Conservation (phyloP, 2,329 filamentous ascomycete genomes). For the Cytospora chrysosperma region DNA sequence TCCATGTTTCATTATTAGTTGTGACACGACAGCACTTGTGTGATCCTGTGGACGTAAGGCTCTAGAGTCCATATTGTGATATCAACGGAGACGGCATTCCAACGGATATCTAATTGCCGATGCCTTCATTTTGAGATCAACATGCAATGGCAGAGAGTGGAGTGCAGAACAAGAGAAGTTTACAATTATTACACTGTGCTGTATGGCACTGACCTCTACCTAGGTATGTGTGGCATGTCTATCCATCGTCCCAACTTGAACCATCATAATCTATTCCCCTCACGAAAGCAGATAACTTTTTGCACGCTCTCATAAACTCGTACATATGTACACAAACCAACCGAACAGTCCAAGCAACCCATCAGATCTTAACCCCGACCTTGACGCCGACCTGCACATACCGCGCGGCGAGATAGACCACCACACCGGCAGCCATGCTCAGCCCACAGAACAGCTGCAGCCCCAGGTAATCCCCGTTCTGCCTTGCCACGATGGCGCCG, state of each 20-base stretch:
- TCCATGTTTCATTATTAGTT: background rate
- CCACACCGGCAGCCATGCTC: slow-evolving; percentile 34
- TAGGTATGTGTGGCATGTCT: too few species aligned
- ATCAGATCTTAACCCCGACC: slow-evolving; percentile 26
- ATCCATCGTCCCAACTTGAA: too few species aligned
- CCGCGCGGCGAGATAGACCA: slow-evolving; percentile 30
- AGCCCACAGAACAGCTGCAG: slow-evolving; percentile 58
- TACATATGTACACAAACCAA: too few species aligned
- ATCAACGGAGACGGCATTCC: background rate
- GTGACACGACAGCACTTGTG: background rate
- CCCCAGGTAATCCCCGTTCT: slow-evolving; percentile 47
- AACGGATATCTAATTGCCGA: background rate
- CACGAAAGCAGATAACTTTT: too few species aligned
- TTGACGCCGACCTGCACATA: slow-evolving; percentile 31
- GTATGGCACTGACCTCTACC: too few species aligned
- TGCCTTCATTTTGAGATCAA: too few species aligned
- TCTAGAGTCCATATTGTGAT: background rate
- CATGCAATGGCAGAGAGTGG: too few species aligned
- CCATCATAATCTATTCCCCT: too few species aligned
- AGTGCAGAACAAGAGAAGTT: too few species aligned
- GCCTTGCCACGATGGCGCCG: slow-evolving; percentile 46
- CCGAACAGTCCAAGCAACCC: background rate
- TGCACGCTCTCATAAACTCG: too few species aligned
- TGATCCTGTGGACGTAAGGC: background rate
- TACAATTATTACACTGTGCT: too few species aligned